Percentiles rank a stretch among this genome's conserved stretches.
Evolutionary conservation across 805 yeast genomes (phyloP).

Genomic region (Torulaspora maleeae): DNA sequence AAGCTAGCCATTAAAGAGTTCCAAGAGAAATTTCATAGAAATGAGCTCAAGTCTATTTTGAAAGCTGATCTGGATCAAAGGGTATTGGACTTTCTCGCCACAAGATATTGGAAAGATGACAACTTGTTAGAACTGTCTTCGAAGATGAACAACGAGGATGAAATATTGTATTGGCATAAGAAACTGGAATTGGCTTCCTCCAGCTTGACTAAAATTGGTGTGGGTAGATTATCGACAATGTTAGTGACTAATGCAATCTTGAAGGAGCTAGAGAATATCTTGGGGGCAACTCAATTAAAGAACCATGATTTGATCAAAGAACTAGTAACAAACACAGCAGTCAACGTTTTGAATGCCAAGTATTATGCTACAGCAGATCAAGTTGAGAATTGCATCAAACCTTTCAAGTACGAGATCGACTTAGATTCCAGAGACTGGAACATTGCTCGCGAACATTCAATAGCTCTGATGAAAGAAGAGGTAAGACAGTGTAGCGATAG

Average conservation of each 20-base stretch:
- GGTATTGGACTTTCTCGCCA: constrained; percentile 80
- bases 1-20: constrained; percentile 85
- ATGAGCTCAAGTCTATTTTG: constrained; percentile 71
- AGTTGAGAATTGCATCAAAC: constrained; percentile 96
- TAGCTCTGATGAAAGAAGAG: constrained; percentile 73
- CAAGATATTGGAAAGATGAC: constrained; percentile 80
- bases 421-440: constrained; percentile 94
- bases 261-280: constrained; percentile 69
- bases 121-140: constrained; percentile 49
- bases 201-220: constrained; percentile 83
- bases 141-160: constrained; percentile 47
- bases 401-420: constrained; percentile 95
- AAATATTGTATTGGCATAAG: constrained; percentile 73
- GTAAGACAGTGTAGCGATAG: constrained; percentile 72
- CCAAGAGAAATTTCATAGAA: constrained; percentile 74
- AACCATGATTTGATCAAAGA: constrained; percentile 83
- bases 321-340: constrained; percentile 81
- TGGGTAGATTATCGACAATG: constrained; percentile 84
- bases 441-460: constrained; percentile 72
- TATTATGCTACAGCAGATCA: constrained; percentile 94
- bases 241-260: constrained; percentile 75
- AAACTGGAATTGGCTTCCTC: constrained; percentile 82
- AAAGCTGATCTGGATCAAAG: constrained; percentile 85
- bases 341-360: constrained; percentile 67
- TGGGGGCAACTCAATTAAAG: constrained; percentile 67